Conservation (phyloP, 768 basidiomycete genomes). For the Obba rivulosa region DNA sequence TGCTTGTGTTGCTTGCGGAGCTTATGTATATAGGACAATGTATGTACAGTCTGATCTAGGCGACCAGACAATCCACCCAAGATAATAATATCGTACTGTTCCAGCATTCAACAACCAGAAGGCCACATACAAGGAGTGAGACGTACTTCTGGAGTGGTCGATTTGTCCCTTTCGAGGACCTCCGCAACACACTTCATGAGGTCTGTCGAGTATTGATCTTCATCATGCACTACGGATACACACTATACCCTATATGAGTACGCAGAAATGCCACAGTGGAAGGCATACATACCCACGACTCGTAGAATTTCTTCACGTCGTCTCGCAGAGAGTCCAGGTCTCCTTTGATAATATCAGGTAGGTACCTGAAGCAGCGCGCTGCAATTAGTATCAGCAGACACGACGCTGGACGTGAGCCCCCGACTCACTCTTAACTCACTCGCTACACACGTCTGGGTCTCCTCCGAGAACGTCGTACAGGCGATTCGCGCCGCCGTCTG, state of each 20-base stretch:
- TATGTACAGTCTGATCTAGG: constrained; percentile 91
- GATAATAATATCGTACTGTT: constrained; percentile 65
- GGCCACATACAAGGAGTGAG: not conserved
- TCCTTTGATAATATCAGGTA: constrained; percentile 87
- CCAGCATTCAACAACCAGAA: not conserved
- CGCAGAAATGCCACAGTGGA: not conserved
- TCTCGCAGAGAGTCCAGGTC: constrained; percentile 85
- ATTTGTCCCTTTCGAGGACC: constrained; percentile 52
- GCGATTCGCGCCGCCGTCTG: constrained; percentile 58
- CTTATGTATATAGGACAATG: constrained; percentile 80
- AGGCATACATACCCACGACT: constrained; percentile 36
- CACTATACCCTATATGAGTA: too few relatives aligned
- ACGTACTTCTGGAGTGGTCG: constrained; percentile 34
- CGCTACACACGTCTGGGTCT: not conserved
- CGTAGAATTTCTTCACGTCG: constrained; percentile 72
- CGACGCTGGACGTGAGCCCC: constrained; percentile 4
- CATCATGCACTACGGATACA: constrained; percentile 62
- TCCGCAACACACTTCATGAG: constrained; percentile 85
- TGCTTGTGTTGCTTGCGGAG: constrained; percentile 52
- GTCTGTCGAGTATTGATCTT: constrained; percentile 84
- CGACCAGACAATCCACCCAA: constrained; percentile 89
- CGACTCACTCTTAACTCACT: constrained; percentile 11
- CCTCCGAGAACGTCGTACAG: constrained; percentile 48
- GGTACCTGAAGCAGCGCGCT: constrained; percentile 39
- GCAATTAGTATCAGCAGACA: too few relatives aligned